Evolutionary conservation across 2,329 filamentous ascomycete species (phyloP).

Genomic region (Myriangium duriaei): DNA sequence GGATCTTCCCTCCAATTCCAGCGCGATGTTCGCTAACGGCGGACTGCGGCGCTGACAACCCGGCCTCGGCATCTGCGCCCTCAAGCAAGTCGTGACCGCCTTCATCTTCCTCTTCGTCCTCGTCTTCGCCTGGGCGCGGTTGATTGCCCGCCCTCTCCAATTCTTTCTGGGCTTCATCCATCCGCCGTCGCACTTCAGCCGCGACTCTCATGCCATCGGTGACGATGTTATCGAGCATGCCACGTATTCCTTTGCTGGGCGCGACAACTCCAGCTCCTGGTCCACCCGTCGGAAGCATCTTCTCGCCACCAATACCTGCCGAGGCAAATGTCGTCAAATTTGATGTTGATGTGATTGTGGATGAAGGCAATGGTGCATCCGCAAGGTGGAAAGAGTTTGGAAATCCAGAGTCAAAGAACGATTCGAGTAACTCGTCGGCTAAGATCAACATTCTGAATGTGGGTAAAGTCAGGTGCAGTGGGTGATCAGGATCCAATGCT

Average conservation of each 20-base stretch:
- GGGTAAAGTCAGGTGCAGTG: slow-evolving; percentile 86
- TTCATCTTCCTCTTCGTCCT: slow-evolving; percentile 58
- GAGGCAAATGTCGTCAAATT: slow-evolving; percentile 71
- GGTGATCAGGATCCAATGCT: slow-evolving; percentile 83
- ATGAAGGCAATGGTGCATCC: slow-evolving; percentile 43
- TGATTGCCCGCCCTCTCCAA: slow-evolving; percentile 67
- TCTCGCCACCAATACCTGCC: slow-evolving; percentile 41
- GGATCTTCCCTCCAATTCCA: slow-evolving; percentile 2
- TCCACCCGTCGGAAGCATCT: slow-evolving; percentile 20
- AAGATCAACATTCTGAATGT: slow-evolving; percentile 98
- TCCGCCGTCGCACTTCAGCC: slow-evolving; percentile 76
- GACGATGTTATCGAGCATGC: slow-evolving; percentile 93
- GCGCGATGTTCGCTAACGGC: slow-evolving; percentile 5
- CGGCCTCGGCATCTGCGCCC: slow-evolving; percentile 36
- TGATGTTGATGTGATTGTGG: slow-evolving; percentile 43
- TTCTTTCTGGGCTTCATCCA: slow-evolving; percentile 92
- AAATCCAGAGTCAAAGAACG: slow-evolving; percentile 95
- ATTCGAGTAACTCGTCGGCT: slow-evolving; percentile 86
- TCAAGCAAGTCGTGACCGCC: slow-evolving; percentile 43
- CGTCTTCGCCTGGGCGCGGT: slow-evolving; percentile 35
- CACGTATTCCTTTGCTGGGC: slow-evolving; percentile 64
- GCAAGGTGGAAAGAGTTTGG: slow-evolving; percentile 83
- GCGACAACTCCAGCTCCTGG: slow-evolving; percentile 43
- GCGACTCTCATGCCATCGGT: slow-evolving; percentile 95
- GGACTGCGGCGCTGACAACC: slow-evolving; percentile 16